Evolutionary conservation across 352 stramenopile genomes (phyloP), one percentile per base, ranked within the genome.

Genomic region (Pythium phragmitis): DNA sequence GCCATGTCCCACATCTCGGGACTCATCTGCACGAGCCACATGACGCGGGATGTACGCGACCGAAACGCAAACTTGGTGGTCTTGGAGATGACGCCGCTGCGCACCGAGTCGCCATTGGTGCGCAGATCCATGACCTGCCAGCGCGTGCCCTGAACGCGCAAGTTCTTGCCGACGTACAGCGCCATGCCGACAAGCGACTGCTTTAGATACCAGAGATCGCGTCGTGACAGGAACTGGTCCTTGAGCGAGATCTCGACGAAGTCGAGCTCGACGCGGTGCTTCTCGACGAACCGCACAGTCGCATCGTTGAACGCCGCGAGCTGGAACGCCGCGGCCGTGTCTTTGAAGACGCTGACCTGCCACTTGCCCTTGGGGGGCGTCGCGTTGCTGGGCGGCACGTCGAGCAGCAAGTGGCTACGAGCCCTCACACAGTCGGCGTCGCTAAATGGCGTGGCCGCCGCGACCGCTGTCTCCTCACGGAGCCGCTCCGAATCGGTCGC

Each of bases 11-110:
- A 98, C 88, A 98, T 96, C 72, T 98, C 94, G 2, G 88, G 84
- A 33, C 84, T 96, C 65, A 99, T 88, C 73, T 99, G 96, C 41
- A 99, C 93, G 30, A 99, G 81, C 96, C 96, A 99, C 75, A 99
- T 97, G 56, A 99, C 94, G 12, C 97, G 82, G 47, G 96, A 97
- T 28, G 93, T 98, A 23, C 95, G 90, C 66, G 94, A 94, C 17
- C 82, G 88, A 57, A 96, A 99, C 2, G 96, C 98, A 60, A 99
- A 97, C 68, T 98, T 99, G 30, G 98, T 99, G 13, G 88, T 85
- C 8, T 92, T 78, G 5, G 92, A 97, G 50, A 99, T 88, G 34
- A 99, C 86, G 41, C 96, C 98, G 23, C 88, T 98, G 53, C 84
- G 78, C 16, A 98, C 88, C 9, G 82, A 79, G n/a, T 91, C 70